Evolutionary conservation across 2,329 filamentous ascomycete species (phyloP).

Genomic region (Hypoxylon sp.): DNA sequence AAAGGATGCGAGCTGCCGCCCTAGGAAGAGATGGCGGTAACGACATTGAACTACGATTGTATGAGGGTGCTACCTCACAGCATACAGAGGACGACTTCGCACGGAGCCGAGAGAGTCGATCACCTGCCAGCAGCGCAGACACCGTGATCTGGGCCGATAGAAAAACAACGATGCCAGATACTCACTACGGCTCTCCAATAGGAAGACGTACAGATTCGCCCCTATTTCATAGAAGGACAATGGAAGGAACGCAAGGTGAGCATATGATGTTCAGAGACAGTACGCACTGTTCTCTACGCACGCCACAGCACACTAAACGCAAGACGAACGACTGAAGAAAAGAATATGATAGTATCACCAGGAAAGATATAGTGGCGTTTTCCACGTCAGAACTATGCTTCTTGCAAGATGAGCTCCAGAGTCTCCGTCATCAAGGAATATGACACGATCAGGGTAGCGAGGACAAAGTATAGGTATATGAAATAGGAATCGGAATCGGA

Average conservation of each 20-base stretch:
- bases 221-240: background rate
- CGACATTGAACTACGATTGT: background rate
- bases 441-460: too few relatives aligned
- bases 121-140: slow-evolving; percentile 21
- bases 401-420: too few relatives aligned
- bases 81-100: background rate
- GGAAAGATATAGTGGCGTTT: too few relatives aligned
- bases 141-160: slow-evolving; percentile 13
- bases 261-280: background rate
- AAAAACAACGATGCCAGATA: background rate
- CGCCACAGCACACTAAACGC: background rate
- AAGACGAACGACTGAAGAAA: background rate
- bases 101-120: slow-evolving; percentile 1
- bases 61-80: background rate
- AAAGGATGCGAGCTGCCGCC: background rate
- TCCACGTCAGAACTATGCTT: too few relatives aligned
- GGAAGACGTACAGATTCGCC: background rate
- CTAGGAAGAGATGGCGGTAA: background rate
- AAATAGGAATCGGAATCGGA: background rate
- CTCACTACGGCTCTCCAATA: background rate
- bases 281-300: background rate
- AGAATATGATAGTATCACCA: too few relatives aligned
- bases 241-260: background rate
- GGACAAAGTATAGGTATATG: too few relatives aligned
- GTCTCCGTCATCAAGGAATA: too few relatives aligned